These are phyloP conservation scores for Talaromyces trachyspermus DNA, from an alignment of 495 filamentous ascomycete genomes.

Conservation along the genomic window DNA sequence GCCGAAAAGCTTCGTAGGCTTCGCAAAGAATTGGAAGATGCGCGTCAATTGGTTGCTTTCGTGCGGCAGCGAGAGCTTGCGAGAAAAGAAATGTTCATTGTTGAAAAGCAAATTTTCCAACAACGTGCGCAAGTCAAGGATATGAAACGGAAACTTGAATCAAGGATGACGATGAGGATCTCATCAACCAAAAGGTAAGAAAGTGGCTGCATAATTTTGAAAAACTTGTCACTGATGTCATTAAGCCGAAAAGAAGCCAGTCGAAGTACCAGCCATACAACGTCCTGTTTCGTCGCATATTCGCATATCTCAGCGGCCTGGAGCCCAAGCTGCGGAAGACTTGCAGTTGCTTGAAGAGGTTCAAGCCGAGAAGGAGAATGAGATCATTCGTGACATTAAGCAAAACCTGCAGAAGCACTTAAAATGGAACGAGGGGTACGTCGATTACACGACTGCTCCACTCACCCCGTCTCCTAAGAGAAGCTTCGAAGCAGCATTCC, in stretches of 20 bases:
- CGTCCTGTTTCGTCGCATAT: constrained; percentile 50
- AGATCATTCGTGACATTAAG: constrained; percentile 69
- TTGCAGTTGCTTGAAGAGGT: constrained; percentile 67
- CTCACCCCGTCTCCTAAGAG: constrained; percentile 60
- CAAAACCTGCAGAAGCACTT: constrained; percentile 73
- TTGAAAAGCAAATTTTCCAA: constrained; percentile 71
- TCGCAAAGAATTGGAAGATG: constrained; percentile 86
- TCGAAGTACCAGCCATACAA: constrained; percentile 47
- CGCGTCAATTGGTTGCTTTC: constrained; percentile 67
- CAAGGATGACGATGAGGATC: constrained; percentile 89
- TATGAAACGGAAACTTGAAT: constrained; percentile 81
- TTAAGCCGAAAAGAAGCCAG: constrained; percentile 63
- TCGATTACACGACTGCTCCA: constrained; percentile 76
- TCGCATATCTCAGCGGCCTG: constrained; percentile 62
- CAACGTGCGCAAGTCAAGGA: constrained; percentile 73
- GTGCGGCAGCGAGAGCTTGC: constrained; percentile 71
- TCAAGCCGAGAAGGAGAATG: constrained; percentile 73
- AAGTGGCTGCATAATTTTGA: not conserved
- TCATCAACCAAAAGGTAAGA: constrained; percentile 86
- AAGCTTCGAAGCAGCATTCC: constrained; percentile 55
- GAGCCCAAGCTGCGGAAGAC: constrained; percentile 60
- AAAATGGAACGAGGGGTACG: constrained; percentile 77
- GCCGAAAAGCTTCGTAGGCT: constrained; percentile 89
- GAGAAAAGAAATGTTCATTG: constrained; percentile 65
- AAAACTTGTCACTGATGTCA: not conserved